Base-by-base conservation (phyloP, 768 basidiomycete species). In the Lyophyllum shimeji region DNA sequence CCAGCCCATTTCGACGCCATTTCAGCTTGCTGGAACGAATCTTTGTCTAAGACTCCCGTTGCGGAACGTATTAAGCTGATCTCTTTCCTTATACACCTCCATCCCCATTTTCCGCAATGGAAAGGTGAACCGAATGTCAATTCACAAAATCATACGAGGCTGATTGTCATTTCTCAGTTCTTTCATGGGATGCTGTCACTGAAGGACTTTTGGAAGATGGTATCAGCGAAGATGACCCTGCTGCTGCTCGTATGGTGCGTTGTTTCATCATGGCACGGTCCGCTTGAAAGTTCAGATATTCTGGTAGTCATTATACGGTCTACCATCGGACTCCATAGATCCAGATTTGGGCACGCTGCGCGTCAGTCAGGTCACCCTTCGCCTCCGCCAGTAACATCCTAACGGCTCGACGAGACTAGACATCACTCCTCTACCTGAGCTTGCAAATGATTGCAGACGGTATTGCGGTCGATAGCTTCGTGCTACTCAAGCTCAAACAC, bases 401-500 rank as follows among this genome's bases (percentile, higher is more conserved):
- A 29, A 55, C 24, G 12, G 55, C 44, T 58, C 43, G 15, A 44
- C 45, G 33, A 24, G 43, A 20, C 21, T 44, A 90, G 87, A 75
- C 76, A 47, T 81, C 84, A 1, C 63, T 86, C 20, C 57, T 89
- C 23, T 69, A 80, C 13, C 74, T 92, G 15, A 78, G 82, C 56
- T 69, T 91, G 47, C 79, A 82, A 50, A 85, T 90, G 83, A 74
- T 91, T 29, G 75, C 83, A 9, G 83, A 85, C 55, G 87, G 87
- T 7, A 74, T 87, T 44, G 50, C 69, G 15, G 76, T 86, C 47
- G 84, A 84, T 53, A 52, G 76, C 7, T 70, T 75, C 46, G 76
- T 77, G 17, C 69, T 87, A 7, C 71, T 89, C 60, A 84, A 81
- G 62, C 68, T 92, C 64, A 91, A 92, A 65, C 75, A 75, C 17